These are phyloP conservation scores for Vanrija pseudolonga DNA, from an alignment of 1,284 basidiomycete species.

Conservation along the genomic window DNA sequence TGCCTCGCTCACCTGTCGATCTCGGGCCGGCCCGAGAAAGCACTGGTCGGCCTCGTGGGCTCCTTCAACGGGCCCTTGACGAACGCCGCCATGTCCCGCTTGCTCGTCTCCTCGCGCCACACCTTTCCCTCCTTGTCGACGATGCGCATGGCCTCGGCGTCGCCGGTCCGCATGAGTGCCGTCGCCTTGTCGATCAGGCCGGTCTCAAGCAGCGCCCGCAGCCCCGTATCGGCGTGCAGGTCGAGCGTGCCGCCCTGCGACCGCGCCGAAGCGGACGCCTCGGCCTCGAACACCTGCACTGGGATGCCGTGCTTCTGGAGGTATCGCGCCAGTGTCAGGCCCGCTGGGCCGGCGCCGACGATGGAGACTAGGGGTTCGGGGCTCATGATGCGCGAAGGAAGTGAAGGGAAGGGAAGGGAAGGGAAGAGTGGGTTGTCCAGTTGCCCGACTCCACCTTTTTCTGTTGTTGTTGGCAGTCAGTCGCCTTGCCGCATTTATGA, in stretches of 20 bases:
- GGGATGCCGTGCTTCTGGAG: constrained; percentile 41
- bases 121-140: constrained; percentile 15
- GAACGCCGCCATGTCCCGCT: not conserved
- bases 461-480: too few species aligned
- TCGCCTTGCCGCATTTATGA: too few species aligned
- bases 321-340: constrained; percentile 49
- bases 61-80: not conserved
- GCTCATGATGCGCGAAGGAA: too few species aligned
- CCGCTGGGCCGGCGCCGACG: constrained; percentile 49
- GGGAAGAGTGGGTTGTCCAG: too few species aligned
- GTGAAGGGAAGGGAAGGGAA: too few species aligned
- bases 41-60: not conserved
- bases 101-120: constrained; percentile 15
- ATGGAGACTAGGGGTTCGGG: constrained; percentile 23
- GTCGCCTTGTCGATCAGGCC: constrained; percentile 32
- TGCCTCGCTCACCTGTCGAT: constrained; percentile 20
- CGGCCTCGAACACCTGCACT: constrained; percentile 46
- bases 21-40: constrained; percentile 21
- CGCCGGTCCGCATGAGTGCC: constrained; percentile 4
- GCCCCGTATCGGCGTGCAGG: constrained; percentile 47
- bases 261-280: constrained; percentile 35
- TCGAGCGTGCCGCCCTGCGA: constrained; percentile 51
- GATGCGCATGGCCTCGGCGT: constrained; percentile 20
- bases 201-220: constrained; percentile 33
- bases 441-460: too few species aligned